These are phyloP conservation scores for Gardenia jasminoides DNA, from an alignment of 257 asterid genomes.

Conservation along the genomic window DNA sequence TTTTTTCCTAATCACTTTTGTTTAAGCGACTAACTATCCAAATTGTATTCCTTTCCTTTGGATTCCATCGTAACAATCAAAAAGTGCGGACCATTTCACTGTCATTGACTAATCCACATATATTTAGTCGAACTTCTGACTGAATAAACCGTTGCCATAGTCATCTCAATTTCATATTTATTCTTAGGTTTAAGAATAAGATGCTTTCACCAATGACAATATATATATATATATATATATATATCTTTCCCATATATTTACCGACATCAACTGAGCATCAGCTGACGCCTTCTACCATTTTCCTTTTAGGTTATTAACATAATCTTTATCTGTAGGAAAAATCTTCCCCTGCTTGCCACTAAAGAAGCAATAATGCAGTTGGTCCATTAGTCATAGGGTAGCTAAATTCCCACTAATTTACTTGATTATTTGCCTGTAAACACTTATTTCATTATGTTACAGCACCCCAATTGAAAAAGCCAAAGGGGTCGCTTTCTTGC, in stretches of 20 bases:
- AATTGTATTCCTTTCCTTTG: too few species aligned
- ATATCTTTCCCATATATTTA: too few species aligned
- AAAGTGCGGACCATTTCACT: neutral
- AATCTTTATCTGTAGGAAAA: neutral
- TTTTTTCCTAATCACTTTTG: too few species aligned
- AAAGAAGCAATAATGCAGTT: neutral
- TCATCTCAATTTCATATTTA: neutral
- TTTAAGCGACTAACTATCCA: too few species aligned
- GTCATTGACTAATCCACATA: constrained; percentile 1
- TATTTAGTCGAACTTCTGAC: neutral
- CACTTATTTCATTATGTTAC: neutral
- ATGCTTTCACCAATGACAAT: neutral
- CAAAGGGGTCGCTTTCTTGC: neutral
- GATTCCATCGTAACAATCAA: too few species aligned
- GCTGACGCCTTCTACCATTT: neutral
- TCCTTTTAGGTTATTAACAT: neutral
- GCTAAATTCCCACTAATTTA: constrained; percentile 6
- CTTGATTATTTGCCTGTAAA: neutral
- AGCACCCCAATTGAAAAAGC: neutral
- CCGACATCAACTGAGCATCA: too few species aligned
- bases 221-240: neutral
- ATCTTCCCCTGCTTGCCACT: neutral
- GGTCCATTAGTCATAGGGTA: constrained; percentile 12
- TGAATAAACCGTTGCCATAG: neutral
- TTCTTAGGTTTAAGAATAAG: neutral